Evolutionary conservation across 495 filamentous ascomycete species (phyloP).

Genomic region (Stereocaulon alpinum): DNA sequence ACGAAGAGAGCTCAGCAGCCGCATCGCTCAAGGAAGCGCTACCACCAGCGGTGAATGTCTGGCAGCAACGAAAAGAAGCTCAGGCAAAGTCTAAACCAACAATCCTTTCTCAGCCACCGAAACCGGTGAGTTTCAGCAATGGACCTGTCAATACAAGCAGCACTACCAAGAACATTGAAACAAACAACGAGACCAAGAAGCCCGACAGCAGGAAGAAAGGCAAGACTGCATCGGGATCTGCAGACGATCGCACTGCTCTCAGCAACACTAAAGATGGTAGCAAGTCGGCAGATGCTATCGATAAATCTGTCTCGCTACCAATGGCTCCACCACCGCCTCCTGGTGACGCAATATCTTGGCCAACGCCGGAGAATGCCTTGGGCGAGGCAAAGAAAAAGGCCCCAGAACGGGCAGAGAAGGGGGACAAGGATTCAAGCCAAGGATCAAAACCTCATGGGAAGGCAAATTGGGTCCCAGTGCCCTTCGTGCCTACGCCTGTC

Average conservation of each 20-base stretch:
- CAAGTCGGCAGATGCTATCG: conserved; percentile 26
- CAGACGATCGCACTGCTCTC: conserved; percentile 34
- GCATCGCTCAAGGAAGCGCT: conserved; percentile 69
- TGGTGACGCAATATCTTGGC: conserved; percentile 73
- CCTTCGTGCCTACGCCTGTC: conserved; percentile 65
- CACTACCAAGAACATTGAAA: conserved; percentile 26
- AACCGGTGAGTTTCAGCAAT: conserved; percentile 18
- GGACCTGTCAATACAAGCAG: conserved; percentile 11
- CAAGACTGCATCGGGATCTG: conserved; percentile 22
- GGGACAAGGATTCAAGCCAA: conserved; percentile 51
- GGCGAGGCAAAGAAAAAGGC: conserved; percentile 63
- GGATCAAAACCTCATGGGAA: conserved; percentile 48
- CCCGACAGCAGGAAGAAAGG: conserved; percentile 24
- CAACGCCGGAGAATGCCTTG: conserved; percentile 72
- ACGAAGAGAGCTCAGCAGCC: conserved; percentile 43
- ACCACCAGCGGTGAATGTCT: conserved; percentile 72
- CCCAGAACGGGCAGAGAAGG: conserved; percentile 54
- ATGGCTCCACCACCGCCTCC: conserved; percentile 50
- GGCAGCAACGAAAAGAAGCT: conserved; percentile 65
- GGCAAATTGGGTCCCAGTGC: conserved; percentile 62
- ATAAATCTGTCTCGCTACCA: conserved; percentile 3
- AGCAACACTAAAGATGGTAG: conserved; percentile 29
- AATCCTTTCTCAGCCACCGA: conserved; percentile 17
- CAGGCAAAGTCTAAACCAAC: conserved; percentile 43
- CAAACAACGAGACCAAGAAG: conserved; percentile 24